Conservation (phyloP, 257 asterid genomes). For the Linderniella brevidens region DNA sequence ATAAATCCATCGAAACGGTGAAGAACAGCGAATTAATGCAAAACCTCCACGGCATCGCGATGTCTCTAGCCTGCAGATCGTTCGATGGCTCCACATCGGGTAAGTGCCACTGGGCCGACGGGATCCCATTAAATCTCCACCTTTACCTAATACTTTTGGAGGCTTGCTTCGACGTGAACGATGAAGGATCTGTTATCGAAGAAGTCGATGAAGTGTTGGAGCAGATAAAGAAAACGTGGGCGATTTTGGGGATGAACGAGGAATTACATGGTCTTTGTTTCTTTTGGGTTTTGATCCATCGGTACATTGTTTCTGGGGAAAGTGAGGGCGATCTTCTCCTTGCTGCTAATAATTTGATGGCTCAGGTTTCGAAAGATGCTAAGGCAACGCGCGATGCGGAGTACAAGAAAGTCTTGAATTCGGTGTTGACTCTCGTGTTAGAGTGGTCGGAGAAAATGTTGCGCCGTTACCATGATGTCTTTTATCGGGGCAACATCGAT, state of each 20-base stretch:
- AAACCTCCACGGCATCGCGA: conserved; percentile 32
- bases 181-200: conserved; percentile 49
- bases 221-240: conserved; percentile 76
- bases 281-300: conserved; percentile 63
- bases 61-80: conserved; percentile 58
- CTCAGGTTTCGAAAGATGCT: conserved; percentile 45
- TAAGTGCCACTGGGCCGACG: conserved; percentile 93
- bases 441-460: conserved; percentile 66
- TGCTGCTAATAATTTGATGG: conserved; percentile 48
- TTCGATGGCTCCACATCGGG: conserved; percentile 59
- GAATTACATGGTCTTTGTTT: conserved; percentile 57
- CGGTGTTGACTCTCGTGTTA: conserved; percentile 25
- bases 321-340: conserved; percentile 54
- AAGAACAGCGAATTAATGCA: conserved; percentile 52
- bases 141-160: conserved; percentile 55
- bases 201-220: conserved; percentile 86
- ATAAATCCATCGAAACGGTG: conserved; percentile 51
- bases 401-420: conserved; percentile 34
- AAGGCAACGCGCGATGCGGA: conserved; percentile 26
- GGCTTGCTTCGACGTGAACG: conserved; percentile 68
- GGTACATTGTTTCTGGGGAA: conserved; percentile 39
- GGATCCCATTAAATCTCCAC: conserved; percentile 58
- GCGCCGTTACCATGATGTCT: conserved; percentile 42
- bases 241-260: conserved; percentile 55
- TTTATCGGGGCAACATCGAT: conserved; percentile 57